Evolutionary conservation across 768 basidiomycete species (phyloP), one percentile per base, ranked within the genome.

Genomic region (Lentinula guzmanii): DNA sequence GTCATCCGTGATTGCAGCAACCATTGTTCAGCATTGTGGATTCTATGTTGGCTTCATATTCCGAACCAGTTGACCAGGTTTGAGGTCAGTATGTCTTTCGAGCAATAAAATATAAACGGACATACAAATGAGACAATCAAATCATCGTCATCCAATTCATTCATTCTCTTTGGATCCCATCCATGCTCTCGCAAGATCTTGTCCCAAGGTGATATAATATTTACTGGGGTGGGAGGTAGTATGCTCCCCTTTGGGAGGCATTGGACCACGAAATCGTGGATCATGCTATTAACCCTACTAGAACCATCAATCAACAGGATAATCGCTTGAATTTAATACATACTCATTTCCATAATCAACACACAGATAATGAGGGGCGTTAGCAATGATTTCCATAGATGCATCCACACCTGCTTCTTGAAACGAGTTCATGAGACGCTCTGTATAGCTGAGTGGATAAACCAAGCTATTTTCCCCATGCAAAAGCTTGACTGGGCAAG

Each of bases 401-500:
- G 52, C 69, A 8, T 67, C 31, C 39, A 67, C 61, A 11, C 66
- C 68, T 60, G 64, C 65, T 34, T 64, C 56, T 48, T 34, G 63
- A 62, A 74, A 66, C 43, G 61, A 60, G 28, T 61, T 52, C 48
- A 42, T 55, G 24, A 70, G 64, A 56, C 56, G 58, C 8, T 53
- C 41, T 16, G 62, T 64, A 53, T 62, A 61, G 41, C 55, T 64
- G 60, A 65, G 15, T 21, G 56, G 54, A 54, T 64, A 67, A 24
- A 67, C 66, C 62, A 71, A 69, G 45, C 70, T 71, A 55, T 68
- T 65, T 1, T 59, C 60, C 39, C 69, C 68, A 13, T 69, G 65
- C 4, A 69, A 39, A 42, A 69, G 64, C 61, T 65, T 68, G 21
- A 69, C 45, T 43, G 67, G 69, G 53, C 67, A 68, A 0, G 16